phyloP scores from a whole-genome alignment of 2,329 filamentous ascomycete species.

The Colletotrichum australisinense region DNA sequence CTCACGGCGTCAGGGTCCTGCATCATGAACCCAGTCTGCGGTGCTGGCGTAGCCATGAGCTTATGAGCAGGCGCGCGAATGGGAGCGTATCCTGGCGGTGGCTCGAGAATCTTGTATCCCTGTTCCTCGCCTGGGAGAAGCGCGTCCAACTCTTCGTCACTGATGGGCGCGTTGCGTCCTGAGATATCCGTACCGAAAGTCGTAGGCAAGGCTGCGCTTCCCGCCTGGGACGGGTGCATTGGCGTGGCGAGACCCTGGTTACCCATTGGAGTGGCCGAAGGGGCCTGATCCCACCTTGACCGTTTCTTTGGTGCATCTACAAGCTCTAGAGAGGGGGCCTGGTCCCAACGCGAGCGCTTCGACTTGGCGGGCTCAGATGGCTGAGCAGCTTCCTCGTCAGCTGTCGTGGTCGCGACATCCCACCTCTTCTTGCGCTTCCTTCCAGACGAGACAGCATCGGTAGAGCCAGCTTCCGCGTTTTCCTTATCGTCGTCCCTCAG shows the following conservation, averaged over 20 bases:
- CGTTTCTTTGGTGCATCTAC: conserved; percentile 77
- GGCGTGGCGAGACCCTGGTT: conserved; percentile 82
- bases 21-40: conserved; percentile 94
- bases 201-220: conserved; percentile 61
- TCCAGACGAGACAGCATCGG: conserved; percentile 70
- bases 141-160: conserved; percentile 92
- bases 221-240: conserved; percentile 76
- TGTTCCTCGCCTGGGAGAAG: conserved; percentile 90
- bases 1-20: conserved; percentile 91
- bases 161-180: conserved; percentile 82
- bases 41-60: conserved; percentile 77
- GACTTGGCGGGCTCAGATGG: conserved; percentile 66
- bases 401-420: conserved; percentile 78
- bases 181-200: conserved; percentile 86
- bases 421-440: conserved; percentile 95
- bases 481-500: conserved; percentile 82
- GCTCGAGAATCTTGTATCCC: conserved; percentile 91
- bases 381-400: conserved; percentile 61
- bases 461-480: conserved; percentile 76
- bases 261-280: conserved; percentile 80
- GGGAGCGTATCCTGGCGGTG: conserved; percentile 91
- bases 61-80: conserved; percentile 82
- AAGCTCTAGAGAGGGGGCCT: conserved; percentile 71
- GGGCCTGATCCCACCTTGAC: conserved; percentile 93
- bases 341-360: conserved; percentile 90